These are phyloP conservation scores for Helichrysum umbraculigerum DNA, from an alignment of 129 eudicot species.

Conservation along the genomic window DNA sequence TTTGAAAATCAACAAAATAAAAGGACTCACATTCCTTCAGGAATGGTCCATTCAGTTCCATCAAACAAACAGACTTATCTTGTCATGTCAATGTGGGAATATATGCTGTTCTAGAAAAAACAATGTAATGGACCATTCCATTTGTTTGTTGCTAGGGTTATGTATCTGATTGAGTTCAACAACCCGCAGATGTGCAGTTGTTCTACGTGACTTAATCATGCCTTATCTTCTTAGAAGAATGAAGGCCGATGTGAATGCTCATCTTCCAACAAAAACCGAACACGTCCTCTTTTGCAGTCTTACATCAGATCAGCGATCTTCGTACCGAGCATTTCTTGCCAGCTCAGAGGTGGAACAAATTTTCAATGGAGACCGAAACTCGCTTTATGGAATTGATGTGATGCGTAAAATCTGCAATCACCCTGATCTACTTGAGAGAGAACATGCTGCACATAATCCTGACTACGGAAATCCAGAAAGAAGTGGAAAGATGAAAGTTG, in stretches of 20 bases:
- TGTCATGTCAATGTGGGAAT: too few species aligned
- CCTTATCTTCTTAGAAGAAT: constrained; percentile 95
- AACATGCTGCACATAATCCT: constrained; percentile 65
- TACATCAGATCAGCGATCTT: constrained; percentile 69
- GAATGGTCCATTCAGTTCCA: neutral
- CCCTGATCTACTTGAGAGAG: constrained; percentile 95
- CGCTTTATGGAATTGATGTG: constrained; percentile 90
- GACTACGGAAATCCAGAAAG: constrained; percentile 92
- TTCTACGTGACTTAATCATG: constrained; percentile 89
- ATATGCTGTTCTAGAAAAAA: too few species aligned
- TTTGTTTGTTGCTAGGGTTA: constrained; percentile 7
- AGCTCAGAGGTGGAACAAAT: constrained; percentile 97
- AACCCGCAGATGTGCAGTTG: constrained; percentile 85
- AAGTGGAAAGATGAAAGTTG: constrained; percentile 92
- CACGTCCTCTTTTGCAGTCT: constrained; percentile 97
- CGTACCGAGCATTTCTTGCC: constrained; percentile 88
- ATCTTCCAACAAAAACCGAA: constrained; percentile 84
- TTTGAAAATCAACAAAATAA: neutral
- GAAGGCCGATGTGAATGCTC: constrained; percentile 94
- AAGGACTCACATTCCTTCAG: too few species aligned
- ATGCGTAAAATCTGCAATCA: constrained; percentile 98
- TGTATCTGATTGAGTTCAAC: constrained; percentile 10
- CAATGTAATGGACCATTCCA: neutral
- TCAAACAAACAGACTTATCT: neutral
- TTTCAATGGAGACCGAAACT: constrained; percentile 78